Percentiles rank a stretch among this genome's conserved stretches.
Evolutionary conservation across 2,329 filamentous ascomycete species (phyloP).

Genomic region (Exophiala mesophila): DNA sequence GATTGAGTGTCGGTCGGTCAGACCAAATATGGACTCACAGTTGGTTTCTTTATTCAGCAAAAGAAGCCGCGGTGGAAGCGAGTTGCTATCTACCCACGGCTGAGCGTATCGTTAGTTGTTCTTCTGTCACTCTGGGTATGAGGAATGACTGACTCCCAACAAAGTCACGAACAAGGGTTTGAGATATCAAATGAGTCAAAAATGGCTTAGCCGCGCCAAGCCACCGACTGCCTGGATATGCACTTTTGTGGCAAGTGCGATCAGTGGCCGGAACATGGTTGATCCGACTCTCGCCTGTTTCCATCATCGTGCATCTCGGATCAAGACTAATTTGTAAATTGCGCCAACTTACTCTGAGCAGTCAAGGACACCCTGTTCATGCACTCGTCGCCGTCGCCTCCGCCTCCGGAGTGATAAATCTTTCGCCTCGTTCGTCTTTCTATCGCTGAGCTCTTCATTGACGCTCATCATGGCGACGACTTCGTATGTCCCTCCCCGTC

Average conservation of each 20-base stretch:
- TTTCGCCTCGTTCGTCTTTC: conserved; percentile 3
- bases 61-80: too few relatives aligned
- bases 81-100: too few relatives aligned
- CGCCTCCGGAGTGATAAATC: conserved; percentile 7
- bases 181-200: not conserved
- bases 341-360: conserved; percentile 16
- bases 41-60: too few relatives aligned
- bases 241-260: not conserved
- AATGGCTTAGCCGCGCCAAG: conserved; percentile 6
- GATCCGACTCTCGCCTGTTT: not conserved
- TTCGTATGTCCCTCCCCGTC: conserved; percentile 11
- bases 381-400: conserved; percentile 8
- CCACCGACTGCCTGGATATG: too few relatives aligned
- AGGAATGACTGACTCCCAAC: too few relatives aligned
- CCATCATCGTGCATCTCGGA: not conserved
- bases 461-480: conserved; percentile 26
- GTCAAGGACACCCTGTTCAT: conserved; percentile 20
- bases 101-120: too few relatives aligned
- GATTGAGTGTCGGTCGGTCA: too few relatives aligned
- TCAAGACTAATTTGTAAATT: conserved; percentile 1
- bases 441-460: conserved; percentile 26
- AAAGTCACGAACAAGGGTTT: not conserved
- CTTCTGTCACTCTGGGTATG: too few relatives aligned
- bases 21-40: too few relatives aligned
- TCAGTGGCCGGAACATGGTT: not conserved